Base-by-base conservation (phyloP, 192 early-diverging fungal species). In the Linnemannia zychae region DNA sequence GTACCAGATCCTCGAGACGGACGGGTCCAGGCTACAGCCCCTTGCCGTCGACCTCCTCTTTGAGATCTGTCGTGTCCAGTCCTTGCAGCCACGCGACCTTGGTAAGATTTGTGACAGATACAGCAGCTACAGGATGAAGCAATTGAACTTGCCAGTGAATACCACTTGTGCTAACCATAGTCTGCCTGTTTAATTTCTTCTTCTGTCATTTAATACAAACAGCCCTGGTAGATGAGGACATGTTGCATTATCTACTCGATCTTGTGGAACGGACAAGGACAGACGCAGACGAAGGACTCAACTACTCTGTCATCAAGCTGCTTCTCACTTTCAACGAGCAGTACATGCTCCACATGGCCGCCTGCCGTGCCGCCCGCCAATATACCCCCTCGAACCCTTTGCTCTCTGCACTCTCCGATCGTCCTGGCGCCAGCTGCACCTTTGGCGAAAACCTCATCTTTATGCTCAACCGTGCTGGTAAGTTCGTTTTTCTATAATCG, bases 381-480 rank as follows among this genome's bases (percentile, higher is more conserved):
- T 72, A 72, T 76, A 79, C 79, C 47, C 76, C 66, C 38, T 76
- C 76, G 47, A 89, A 96, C 80, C 85, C 84, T 20, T 80, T 96
- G 7, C 60, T 95, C 63, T 47, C 70, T 52, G 89, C 85, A 7
- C 71, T 96, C 1, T 50, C 72, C 4, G 76, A 87, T 34, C 87
- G 94, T 68, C 79, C 91, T 40, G 89, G 92, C 40, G 85, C 87
- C 34, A 91, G 94, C 80, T 96, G 94, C 67, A 97, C 95, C 18
- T 95, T 99, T 78, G 90, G 94, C 9, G 97, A 96, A 47, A 99
- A 97, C 79, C 79, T 99, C 28, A 94, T 99, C 67, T 97, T 99
- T 82, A 94, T 99, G 87, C 88, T 99, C 72, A 99, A 99, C 84
- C 93, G 97, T 38, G 94, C 95, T 34, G 93, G 97, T 90, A 92